Evolutionary conservation across 352 stramenopile genomes (phyloP).

Genomic region (Phytophthora sp.): DNA sequence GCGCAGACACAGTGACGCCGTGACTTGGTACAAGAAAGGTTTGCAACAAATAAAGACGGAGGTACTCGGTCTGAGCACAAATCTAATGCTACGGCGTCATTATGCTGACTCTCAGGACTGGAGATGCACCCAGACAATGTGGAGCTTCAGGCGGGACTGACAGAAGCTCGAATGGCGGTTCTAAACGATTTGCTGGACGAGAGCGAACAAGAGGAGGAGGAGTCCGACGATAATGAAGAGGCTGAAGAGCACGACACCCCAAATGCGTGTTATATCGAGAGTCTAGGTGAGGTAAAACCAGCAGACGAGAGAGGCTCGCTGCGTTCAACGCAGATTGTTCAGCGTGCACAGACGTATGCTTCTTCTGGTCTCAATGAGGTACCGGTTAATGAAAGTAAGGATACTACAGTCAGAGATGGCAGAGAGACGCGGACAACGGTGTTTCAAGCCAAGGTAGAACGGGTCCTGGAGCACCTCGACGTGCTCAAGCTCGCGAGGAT

Average conservation of each 20-base stretch:
- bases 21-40: slow-evolving; percentile 62
- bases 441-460: slow-evolving; percentile 67
- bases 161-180: slow-evolving; percentile 59
- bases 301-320: neutral
- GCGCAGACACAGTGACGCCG: slow-evolving; percentile 42
- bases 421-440: slow-evolving; percentile 26
- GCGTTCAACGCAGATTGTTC: slow-evolving; percentile 28
- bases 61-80: neutral
- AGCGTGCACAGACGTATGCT: slow-evolving; percentile 29
- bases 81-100: neutral
- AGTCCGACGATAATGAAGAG: slow-evolving; percentile 22
- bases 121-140: slow-evolving; percentile 41
- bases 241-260: neutral
- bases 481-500: slow-evolving; percentile 59
- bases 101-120: slow-evolving; percentile 43
- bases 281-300: neutral
- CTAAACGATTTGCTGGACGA: slow-evolving; percentile 51
- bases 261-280: slow-evolving; percentile 5
- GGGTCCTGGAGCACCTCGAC: slow-evolving; percentile 62
- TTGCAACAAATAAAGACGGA: too few species aligned
- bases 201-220: slow-evolving; percentile 43
- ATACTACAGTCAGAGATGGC: slow-evolving; percentile 13
- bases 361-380: slow-evolving; percentile 21
- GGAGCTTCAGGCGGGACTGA: slow-evolving; percentile 52
- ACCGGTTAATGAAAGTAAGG: slow-evolving; percentile 4